Conservation (phyloP, 495 filamentous ascomycete species). For the Penicillium ucsense region DNA sequence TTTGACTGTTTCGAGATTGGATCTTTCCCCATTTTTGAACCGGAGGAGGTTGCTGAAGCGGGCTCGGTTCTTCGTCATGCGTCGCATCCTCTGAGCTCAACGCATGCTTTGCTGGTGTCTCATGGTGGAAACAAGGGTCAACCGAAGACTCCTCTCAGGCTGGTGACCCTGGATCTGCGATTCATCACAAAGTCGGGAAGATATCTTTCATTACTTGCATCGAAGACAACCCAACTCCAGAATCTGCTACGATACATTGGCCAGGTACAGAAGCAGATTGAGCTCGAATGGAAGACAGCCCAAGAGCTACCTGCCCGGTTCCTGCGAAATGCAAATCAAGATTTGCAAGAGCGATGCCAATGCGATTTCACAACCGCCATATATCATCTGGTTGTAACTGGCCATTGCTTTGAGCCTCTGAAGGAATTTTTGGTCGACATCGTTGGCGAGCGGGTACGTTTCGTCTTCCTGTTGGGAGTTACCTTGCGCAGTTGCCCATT, state of each 20-base stretch:
- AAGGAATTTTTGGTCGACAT: conserved; percentile 87
- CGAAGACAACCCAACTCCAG: conserved; percentile 78
- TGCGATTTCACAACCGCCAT: conserved; percentile 63
- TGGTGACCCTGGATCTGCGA: conserved; percentile 72
- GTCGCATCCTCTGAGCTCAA: conserved; percentile 64
- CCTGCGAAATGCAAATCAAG: conserved; percentile 62
- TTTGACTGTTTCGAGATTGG: conserved; percentile 88
- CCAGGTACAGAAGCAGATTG: conserved; percentile 65
- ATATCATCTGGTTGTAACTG: conserved; percentile 80
- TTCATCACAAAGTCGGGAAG: conserved; percentile 72
- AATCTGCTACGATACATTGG: conserved; percentile 75
- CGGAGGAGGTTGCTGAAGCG: conserved; percentile 6
- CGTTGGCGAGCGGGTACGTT: conserved; percentile 66
- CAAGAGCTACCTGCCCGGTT: conserved; percentile 72
- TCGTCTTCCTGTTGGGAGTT: too few species aligned
- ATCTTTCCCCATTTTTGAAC: conserved; percentile 38
- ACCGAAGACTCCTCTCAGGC: conserved; percentile 32
- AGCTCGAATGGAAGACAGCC: conserved; percentile 68
- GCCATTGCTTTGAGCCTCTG: conserved; percentile 64
- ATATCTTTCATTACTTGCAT: conserved; percentile 71
- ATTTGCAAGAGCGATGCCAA: conserved; percentile 46
- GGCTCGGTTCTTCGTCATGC: conserved; percentile 43
- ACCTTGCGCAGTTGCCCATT: background rate
- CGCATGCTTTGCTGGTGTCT: conserved; percentile 60
- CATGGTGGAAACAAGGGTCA: conserved; percentile 4